These are phyloP conservation scores for Ceratobasidium sp. DNA, from an alignment of 1,284 basidiomycete genomes.

Conservation along the genomic window DNA sequence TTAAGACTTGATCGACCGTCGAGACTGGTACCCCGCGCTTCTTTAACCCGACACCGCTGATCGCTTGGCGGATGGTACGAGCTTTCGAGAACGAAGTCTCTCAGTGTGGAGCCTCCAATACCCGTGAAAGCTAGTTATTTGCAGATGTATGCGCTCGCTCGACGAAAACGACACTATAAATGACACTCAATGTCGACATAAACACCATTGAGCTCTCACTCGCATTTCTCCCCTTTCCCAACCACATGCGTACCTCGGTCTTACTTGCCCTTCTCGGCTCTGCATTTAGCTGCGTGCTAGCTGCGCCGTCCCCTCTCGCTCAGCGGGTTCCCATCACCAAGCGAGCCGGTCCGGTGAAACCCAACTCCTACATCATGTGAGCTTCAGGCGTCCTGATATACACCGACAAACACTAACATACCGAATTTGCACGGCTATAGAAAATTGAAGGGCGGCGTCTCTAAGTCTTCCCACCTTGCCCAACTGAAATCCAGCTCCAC, in stretches of 20 bases:
- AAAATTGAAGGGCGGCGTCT: conserved; percentile 27
- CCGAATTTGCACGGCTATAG: background rate
- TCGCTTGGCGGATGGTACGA: no score
- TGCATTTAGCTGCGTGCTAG: conserved; percentile 8
- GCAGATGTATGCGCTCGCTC: no score
- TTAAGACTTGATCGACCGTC: no score
- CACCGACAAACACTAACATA: background rate
- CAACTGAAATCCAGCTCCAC: background rate
- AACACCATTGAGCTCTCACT: no score
- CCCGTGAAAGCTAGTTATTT: no score
- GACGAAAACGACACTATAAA: no score
- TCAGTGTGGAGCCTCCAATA: no score
- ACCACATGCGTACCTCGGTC: background rate
- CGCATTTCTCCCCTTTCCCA: no score
- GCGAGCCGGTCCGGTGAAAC: conserved; percentile 23
- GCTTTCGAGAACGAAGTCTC: no score
- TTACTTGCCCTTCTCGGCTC: background rate
- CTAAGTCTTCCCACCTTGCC: conserved; percentile 10
- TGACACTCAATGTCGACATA: no score
- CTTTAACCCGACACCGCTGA: no score
- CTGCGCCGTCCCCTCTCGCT: conserved; percentile 3
- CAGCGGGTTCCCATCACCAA: conserved; percentile 9
- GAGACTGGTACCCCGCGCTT: no score
- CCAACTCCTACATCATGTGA: conserved; percentile 39
- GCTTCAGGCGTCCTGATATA: background rate